These are phyloP conservation scores for Malassezia restricta DNA, from an alignment of 1,284 basidiomycete genomes.

Conservation along the genomic window DNA sequence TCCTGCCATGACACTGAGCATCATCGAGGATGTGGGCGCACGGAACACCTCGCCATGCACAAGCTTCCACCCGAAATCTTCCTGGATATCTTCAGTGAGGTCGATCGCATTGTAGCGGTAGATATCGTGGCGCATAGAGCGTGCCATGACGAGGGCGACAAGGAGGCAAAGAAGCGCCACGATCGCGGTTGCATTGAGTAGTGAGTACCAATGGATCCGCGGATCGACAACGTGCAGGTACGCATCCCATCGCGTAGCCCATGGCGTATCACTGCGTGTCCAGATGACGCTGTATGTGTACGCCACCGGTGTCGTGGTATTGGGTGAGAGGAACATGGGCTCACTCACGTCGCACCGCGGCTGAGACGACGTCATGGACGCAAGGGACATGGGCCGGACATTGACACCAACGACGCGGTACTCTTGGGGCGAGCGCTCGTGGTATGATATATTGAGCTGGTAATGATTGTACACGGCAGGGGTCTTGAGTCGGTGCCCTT, in stretches of 20 bases:
- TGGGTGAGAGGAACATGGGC: constrained; percentile 49
- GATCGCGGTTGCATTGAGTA: constrained; percentile 70
- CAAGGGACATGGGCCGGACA: constrained; percentile 31
- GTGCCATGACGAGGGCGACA: constrained; percentile 79
- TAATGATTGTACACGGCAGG: constrained; percentile 44
- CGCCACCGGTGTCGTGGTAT: constrained; percentile 57
- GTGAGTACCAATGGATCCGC: constrained; percentile 62
- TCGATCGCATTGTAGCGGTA: constrained; percentile 92
- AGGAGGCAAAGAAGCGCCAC: constrained; percentile 67
- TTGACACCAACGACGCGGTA: constrained; percentile 42
- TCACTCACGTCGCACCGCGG: constrained; percentile 25
- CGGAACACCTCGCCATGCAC: constrained; percentile 94
- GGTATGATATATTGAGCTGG: constrained; percentile 42
- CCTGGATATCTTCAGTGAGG: constrained; percentile 85
- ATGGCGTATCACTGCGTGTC: constrained; percentile 61
- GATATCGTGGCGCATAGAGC: constrained; percentile 81
- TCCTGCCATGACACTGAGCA: constrained; percentile 72
- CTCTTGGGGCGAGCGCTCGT: constrained; percentile 32
- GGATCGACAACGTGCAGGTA: constrained; percentile 51
- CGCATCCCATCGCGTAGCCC: constrained; percentile 91
- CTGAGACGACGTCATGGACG: constrained; percentile 18
- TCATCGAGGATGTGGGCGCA: constrained; percentile 59
- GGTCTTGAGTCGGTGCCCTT: constrained; percentile 46
- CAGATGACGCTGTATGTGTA: constrained; percentile 85
- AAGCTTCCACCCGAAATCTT: constrained; percentile 96